Percentiles rank a stretch among this genome's conserved stretches.
Evolutionary conservation across 176 grass and related monocot species (phyloP).

Genomic region (Pharus latifolius): DNA sequence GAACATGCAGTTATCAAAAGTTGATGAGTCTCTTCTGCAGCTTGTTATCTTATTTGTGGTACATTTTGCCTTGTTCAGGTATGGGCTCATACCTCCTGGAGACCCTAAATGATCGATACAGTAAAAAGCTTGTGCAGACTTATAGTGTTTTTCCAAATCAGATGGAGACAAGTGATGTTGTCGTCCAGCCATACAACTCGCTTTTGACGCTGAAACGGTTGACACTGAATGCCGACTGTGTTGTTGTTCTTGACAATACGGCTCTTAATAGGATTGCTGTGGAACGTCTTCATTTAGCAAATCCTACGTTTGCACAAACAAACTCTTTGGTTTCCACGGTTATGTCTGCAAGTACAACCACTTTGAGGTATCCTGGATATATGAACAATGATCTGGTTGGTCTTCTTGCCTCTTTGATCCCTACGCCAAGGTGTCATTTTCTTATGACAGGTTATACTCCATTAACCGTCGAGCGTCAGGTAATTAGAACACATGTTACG

Average conservation of each 20-base stretch:
- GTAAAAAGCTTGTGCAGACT: conserved; percentile 98
- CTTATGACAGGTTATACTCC: conserved; percentile 99
- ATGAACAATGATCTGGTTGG: conserved; percentile 99
- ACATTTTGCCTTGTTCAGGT: conserved; percentile 29
- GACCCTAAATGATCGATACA: conserved; percentile 95
- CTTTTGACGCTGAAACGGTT: conserved; percentile 85
- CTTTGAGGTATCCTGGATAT: conserved; percentile 93
- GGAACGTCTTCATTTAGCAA: conserved; percentile 80
- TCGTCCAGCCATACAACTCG: conserved; percentile 97
- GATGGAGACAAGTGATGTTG: conserved; percentile 98
- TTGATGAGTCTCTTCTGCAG: not conserved
- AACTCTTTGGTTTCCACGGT: conserved; percentile 98
- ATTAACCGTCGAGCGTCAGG: conserved; percentile 91
- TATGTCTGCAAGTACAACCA: conserved; percentile 99
- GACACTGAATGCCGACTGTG: conserved; percentile 89
- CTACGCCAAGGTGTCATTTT: conserved; percentile 97
- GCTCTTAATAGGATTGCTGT: conserved; percentile 98
- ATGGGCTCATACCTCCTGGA: conserved; percentile 98
- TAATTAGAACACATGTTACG: too few relatives aligned
- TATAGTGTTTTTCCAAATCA: conserved; percentile 99
- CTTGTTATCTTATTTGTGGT: not conserved
- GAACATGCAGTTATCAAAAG: not conserved
- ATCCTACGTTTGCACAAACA: conserved; percentile 95
- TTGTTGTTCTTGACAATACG: conserved; percentile 98
- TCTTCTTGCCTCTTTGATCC: conserved; percentile 87